phyloP scores from a whole-genome alignment of 805 yeast species.

The Tanozyma kutaoensis region DNA sequence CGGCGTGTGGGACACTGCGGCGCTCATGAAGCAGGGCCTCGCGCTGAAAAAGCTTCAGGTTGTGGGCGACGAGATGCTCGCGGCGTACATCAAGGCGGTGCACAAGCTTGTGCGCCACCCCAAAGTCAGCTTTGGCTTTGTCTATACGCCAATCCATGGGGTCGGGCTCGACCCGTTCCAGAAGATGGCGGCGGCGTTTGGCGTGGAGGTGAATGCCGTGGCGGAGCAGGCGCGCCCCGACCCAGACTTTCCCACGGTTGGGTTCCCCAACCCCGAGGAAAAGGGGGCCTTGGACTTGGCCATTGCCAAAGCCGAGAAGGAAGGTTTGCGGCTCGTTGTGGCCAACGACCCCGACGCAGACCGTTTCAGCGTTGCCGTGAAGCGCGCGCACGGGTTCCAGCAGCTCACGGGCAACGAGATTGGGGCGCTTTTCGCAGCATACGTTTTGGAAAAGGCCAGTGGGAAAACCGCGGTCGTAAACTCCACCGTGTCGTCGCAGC shows the following conservation, averaged over 20 bases:
- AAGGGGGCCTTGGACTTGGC: constrained; percentile 79
- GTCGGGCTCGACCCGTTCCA: constrained; percentile 62
- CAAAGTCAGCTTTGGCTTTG: constrained; percentile 30
- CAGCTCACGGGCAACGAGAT: constrained; percentile 89
- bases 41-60: constrained; percentile 16
- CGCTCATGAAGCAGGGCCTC: constrained; percentile 17
- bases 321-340: constrained; percentile 41
- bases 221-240: constrained; percentile 61
- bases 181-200: constrained; percentile 24
- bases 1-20: constrained; percentile 32
- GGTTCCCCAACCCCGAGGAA: constrained; percentile 94
- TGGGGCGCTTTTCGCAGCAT: constrained; percentile 73
- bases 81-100: constrained; percentile 22
- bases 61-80: constrained; percentile 29
- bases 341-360: constrained; percentile 98
- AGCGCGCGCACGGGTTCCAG: constrained; percentile 35
- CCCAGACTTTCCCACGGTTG: constrained; percentile 76
- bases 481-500: constrained; percentile 88
- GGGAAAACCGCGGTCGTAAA: constrained; percentile 46
- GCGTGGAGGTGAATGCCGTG: constrained; percentile 29
- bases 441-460: constrained; percentile 28
- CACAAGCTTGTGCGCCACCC: constrained; percentile 16
- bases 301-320: constrained; percentile 41
- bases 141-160: constrained; percentile 95
- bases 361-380: constrained; percentile 73